phyloP scores from a whole-genome alignment of 805 yeast genomes.

The Candida fluviatilis region DNA sequence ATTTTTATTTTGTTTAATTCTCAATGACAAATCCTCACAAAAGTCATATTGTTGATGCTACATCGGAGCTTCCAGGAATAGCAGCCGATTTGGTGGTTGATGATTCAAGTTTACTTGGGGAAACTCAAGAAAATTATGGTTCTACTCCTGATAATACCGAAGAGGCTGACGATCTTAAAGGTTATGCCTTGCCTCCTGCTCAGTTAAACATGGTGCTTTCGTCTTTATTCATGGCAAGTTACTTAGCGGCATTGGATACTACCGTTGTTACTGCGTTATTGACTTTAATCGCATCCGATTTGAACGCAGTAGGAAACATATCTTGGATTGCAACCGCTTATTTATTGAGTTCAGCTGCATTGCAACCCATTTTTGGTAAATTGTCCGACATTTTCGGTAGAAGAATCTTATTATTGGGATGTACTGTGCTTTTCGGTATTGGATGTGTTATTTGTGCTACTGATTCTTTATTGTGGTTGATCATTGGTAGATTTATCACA shows the following conservation, averaged over 20 bases:
- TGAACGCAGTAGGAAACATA: constrained; percentile 56
- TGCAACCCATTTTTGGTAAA: constrained; percentile 71
- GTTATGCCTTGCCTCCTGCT: constrained; percentile 26
- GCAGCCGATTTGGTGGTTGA: constrained; percentile 37
- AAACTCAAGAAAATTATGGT: constrained; percentile 4
- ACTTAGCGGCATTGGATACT: constrained; percentile 62
- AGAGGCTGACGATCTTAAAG: constrained; percentile 13
- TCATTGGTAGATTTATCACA: constrained; percentile 63
- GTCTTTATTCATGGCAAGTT: constrained; percentile 37
- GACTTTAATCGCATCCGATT: constrained; percentile 64
- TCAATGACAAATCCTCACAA: background rate
- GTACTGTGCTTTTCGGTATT: constrained; percentile 51
- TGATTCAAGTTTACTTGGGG: constrained; percentile 11
- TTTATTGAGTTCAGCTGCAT: constrained; percentile 62
- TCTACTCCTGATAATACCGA: constrained; percentile 6
- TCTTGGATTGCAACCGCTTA: constrained; percentile 77
- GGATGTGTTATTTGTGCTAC: constrained; percentile 57
- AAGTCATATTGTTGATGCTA: constrained; percentile 25
- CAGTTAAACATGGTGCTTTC: constrained; percentile 27
- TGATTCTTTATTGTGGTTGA: constrained; percentile 42
- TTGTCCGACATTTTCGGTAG: constrained; percentile 71
- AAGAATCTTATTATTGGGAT: constrained; percentile 46
- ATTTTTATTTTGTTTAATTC: no score
- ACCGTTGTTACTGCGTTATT: constrained; percentile 66
- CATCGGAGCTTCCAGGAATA: constrained; percentile 29